Conservation (phyloP, 2,329 filamentous ascomycete species). For the Fusarium veterinarium region DNA sequence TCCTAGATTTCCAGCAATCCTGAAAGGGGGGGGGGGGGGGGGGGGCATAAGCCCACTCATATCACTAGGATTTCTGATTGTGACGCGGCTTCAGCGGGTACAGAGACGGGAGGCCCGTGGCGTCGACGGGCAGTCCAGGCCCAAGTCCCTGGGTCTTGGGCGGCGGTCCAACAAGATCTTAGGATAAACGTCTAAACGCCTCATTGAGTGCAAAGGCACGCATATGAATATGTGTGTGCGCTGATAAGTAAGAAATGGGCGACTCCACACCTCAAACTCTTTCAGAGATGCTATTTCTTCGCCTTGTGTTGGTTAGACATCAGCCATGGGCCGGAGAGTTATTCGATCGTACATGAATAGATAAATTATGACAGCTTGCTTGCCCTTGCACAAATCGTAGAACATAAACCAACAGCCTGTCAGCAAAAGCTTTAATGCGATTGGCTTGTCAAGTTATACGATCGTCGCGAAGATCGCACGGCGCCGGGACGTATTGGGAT, state of each 20-base stretch:
- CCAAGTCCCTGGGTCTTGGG: constrained; percentile 38
- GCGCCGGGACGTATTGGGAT: constrained; percentile 43
- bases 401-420: constrained; percentile 33
- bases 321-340: constrained; percentile 4
- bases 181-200: constrained; percentile 25
- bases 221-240: neutral
- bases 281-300: neutral
- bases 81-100: constrained; percentile 42
- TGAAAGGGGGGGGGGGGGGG: constrained; percentile 22
- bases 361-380: constrained; percentile 12
- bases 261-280: constrained; percentile 2
- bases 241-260: neutral
- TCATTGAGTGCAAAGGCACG: constrained; percentile 13
- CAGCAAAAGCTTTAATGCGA: constrained; percentile 48
- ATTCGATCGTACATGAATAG: constrained; percentile 6
- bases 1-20: constrained; percentile 14
- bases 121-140: constrained; percentile 44
- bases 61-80: constrained; percentile 29
- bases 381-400: constrained; percentile 12
- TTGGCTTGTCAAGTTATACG: constrained; percentile 48
- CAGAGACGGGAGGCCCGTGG: constrained; percentile 42
- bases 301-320: constrained; percentile 6
- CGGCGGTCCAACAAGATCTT: constrained; percentile 26
- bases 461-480: constrained; percentile 45
- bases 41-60: constrained; percentile 21